Evolutionary conservation across 257 asterid species (phyloP), one percentile per base, ranked within the genome.

Genomic region (Salvia miltiorrhiza): DNA sequence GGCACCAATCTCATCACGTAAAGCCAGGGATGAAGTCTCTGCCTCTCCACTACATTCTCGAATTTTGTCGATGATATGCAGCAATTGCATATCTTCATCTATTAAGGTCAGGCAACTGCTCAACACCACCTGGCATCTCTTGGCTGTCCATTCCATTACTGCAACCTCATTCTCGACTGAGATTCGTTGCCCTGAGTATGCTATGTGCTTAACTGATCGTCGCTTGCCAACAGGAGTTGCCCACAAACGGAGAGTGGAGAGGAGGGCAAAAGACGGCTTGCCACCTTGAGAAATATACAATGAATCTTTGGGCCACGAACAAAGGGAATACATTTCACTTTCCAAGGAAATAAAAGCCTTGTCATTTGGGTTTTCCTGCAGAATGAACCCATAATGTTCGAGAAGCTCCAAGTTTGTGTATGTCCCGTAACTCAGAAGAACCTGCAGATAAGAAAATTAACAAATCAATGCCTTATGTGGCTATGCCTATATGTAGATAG

Each of bases 401-500:
- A 93, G 90, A 70, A 93, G 95, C 87, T 93, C 98, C 80, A 93
- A 50, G 69, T 93, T 90, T 47, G 98, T 93, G 81, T 90, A 93
- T 66, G 88, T 82, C 19, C 97, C 98, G n/a, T 93, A 93, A 83
- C 96, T 87, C 67, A 93, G 81, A 77, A 93, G 94, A 83, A 93
- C 92, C 98, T 90, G 85, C 35, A 76, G 60, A 58, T 9, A 54
- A 63, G 17, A 9, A 2, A 30, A 60, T 35, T n/a, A 16, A 17
- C 48, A 40, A 8, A 66, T 2, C 28, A 54, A 35, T n/a, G 40
- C 7, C 23, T 3, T 28, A 26, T 41, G 17, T n/a, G n/a, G n/a
- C n/a, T n/a, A 30, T 30, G 35, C 5, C 1, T 35, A n/a, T 23
- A 26, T 56, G 23, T 20, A 35, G 47, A 32, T 7, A 12, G 44